phyloP scores from a whole-genome alignment of 257 asterid species.

The Anisodus acutangulus region DNA sequence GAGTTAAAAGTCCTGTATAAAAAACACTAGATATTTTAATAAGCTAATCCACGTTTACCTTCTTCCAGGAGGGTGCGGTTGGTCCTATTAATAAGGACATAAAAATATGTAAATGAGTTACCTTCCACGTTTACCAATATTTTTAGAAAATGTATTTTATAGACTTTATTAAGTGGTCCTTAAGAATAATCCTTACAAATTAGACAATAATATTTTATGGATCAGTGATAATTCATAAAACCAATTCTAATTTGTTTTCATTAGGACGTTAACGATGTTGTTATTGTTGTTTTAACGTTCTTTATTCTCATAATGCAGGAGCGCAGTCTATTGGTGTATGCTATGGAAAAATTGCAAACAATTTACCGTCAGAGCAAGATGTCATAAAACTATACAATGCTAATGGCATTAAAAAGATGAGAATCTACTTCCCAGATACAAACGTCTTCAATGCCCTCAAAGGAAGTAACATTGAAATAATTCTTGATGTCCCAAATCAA shows the following conservation, averaged over 20 bases:
- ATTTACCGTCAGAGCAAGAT: constrained; percentile 43
- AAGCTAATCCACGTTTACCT: no score
- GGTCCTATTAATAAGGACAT: no score
- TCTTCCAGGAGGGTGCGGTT: no score
- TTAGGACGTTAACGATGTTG: no score
- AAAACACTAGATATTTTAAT: no score
- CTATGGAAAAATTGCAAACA: constrained; percentile 41
- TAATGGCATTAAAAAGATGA: constrained; percentile 35
- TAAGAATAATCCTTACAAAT: neutral
- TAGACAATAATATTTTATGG: neutral
- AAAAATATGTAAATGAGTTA: no score
- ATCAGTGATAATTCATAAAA: no score
- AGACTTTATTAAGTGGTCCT: no score
- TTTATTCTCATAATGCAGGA: neutral
- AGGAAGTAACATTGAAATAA: constrained; percentile 42
- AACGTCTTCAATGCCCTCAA: constrained; percentile 40
- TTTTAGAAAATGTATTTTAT: no score
- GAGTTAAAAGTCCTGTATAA: no score
- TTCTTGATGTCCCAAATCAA: constrained; percentile 39
- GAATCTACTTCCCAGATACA: constrained; percentile 39
- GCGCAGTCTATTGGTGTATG: constrained; percentile 42
- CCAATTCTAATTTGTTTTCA: no score
- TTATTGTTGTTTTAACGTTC: neutral
- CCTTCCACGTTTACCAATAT: no score
- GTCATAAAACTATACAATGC: constrained; percentile 40